These are phyloP conservation scores for Exsudoporus floridanus DNA, from an alignment of 1,284 basidiomycete species.

Conservation along the genomic window DNA sequence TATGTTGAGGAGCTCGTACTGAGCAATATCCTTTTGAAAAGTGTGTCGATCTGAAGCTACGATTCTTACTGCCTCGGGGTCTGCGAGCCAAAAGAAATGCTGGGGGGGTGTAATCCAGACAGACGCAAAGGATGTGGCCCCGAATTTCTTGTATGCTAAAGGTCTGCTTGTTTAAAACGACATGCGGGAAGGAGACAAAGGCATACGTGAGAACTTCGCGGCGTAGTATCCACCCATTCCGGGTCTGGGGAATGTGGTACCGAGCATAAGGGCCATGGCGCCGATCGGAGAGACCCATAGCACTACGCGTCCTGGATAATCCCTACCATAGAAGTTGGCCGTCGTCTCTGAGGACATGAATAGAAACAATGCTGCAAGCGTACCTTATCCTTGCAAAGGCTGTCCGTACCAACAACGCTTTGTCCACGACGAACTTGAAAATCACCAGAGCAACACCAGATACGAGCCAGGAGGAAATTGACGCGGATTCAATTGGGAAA, in stretches of 20 bases:
- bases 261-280: conserved; percentile 24
- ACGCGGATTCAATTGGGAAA: background rate
- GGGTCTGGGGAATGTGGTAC: conserved; percentile 35
- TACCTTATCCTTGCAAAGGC: conserved; percentile 28
- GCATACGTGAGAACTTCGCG: conserved; percentile 38
- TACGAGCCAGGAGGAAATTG: conserved; percentile 14
- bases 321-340: conserved; percentile 7
- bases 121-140: conserved; percentile 40
- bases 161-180: background rate
- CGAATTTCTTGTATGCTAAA: conserved; percentile 39
- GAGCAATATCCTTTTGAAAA: conserved; percentile 38
- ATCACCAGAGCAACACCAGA: conserved; percentile 7
- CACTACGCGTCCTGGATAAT: conserved; percentile 19
- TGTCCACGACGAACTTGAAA: conserved; percentile 14
- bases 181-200: background rate
- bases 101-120: conserved; percentile 29
- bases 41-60: conserved; percentile 33
- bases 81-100: conserved; percentile 41
- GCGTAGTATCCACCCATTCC: conserved; percentile 35
- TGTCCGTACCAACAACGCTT: conserved; percentile 6
- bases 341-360: background rate
- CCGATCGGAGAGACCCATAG: conserved; percentile 39
- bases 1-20: conserved; percentile 24
- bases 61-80: conserved; percentile 41
- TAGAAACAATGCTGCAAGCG: background rate